Percentiles rank a stretch among this genome's conserved stretches.
Evolutionary conservation across 352 stramenopile genomes (phyloP).

Genomic region (Thalassiosira ordinaria): DNA sequence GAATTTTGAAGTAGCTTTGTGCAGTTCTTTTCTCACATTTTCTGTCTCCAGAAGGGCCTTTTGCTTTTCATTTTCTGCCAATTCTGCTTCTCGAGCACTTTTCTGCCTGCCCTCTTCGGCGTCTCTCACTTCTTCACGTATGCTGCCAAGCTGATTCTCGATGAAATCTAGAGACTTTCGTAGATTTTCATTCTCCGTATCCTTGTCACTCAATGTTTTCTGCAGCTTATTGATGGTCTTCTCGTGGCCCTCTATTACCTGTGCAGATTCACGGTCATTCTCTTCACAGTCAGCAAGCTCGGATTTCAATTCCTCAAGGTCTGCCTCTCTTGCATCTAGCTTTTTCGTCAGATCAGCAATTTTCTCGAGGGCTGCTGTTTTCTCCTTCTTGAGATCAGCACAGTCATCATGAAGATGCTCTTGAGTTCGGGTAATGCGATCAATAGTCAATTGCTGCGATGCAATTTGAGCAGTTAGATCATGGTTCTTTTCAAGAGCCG

Average conservation of each 20-base stretch:
- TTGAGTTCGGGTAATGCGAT: not conserved
- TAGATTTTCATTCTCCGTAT: slow-evolving; percentile 4
- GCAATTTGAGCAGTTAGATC: slow-evolving; percentile 13
- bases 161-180: slow-evolving; percentile 14
- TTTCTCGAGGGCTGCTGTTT: not conserved
- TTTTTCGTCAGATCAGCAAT: not conserved
- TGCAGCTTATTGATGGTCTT: too few species aligned
- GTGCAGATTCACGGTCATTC: too few species aligned
- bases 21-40: not conserved
- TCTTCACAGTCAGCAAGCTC: too few species aligned
- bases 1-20: not conserved
- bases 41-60: not conserved
- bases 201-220: too few species aligned
- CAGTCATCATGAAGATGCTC: slow-evolving; percentile 10
- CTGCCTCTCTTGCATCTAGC: not conserved
- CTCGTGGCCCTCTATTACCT: too few species aligned
- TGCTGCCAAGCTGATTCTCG: slow-evolving; percentile 14
- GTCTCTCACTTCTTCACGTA: slow-evolving; percentile 5
- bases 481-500: slow-evolving; percentile 12
- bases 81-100: too few species aligned
- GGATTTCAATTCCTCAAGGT: too few species aligned
- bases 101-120: too few species aligned
- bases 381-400: not conserved
- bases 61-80: not conserved
- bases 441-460: slow-evolving; percentile 5